Percentiles rank a stretch among this genome's conserved stretches.
These are phyloP conservation scores for Rutidosis leptorrhynchoides DNA, from an alignment of 129 eudicot species.

Conservation along the genomic window DNA sequence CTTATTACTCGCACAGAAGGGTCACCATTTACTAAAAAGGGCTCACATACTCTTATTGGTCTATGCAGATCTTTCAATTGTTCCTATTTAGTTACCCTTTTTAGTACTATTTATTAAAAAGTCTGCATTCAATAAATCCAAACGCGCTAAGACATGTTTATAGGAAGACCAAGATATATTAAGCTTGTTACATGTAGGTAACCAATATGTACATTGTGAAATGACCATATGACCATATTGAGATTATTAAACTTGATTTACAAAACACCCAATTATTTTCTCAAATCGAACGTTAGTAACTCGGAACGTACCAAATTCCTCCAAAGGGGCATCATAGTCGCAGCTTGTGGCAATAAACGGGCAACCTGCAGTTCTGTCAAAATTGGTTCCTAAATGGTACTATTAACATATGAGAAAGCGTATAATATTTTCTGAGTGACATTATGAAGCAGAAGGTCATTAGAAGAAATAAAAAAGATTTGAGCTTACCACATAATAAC, in stretches of 20 bases:
- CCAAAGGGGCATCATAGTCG: slow-evolving; percentile 98
- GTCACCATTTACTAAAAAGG: slow-evolving; percentile 75
- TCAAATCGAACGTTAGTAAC: neutral
- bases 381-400: slow-evolving; percentile 98
- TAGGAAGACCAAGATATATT: neutral
- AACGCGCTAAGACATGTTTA: neutral
- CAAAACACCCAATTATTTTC: neutral
- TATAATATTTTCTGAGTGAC: slow-evolving; percentile 7
- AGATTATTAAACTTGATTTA: too few relatives aligned
- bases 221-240: too few relatives aligned
- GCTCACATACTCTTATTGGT: slow-evolving; percentile 94
- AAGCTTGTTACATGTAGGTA: too few relatives aligned
- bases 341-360: slow-evolving; percentile 98
- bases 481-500: slow-evolving; percentile 83
- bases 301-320: slow-evolving; percentile 71
- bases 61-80: slow-evolving; percentile 92
- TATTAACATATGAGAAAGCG: slow-evolving; percentile 12
- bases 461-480: neutral
- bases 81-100: slow-evolving; percentile 97
- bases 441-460: neutral
- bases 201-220: too few relatives aligned
- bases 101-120: slow-evolving; percentile 45
- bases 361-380: slow-evolving; percentile 96
- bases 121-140: neutral
- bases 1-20: slow-evolving; percentile 30